A percentile compares a stretch with the other conserved stretches of the same genome.
Evolutionary conservation across 2,329 filamentous ascomycete genomes (phyloP).

Genomic region (Nothopassalora personata): DNA sequence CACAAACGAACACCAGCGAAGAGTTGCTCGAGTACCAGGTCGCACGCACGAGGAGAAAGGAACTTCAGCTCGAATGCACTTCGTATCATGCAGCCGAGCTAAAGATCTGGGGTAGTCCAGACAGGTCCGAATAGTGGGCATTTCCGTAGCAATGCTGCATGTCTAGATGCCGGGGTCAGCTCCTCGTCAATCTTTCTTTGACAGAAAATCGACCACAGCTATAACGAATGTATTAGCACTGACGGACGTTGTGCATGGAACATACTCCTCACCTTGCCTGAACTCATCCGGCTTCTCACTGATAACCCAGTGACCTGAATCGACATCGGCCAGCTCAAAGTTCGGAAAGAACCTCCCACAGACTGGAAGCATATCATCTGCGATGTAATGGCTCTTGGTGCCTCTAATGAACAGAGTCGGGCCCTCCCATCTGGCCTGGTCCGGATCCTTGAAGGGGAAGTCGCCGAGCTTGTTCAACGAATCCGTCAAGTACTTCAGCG

Average conservation of each 20-base stretch:
- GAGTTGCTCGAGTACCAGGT: too few species aligned
- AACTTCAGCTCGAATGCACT: too few species aligned
- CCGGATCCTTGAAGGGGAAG: conserved; percentile 77
- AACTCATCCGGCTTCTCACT: conserved; percentile 82
- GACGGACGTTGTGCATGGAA: not conserved
- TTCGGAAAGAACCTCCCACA: conserved; percentile 77
- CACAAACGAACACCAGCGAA: too few species aligned
- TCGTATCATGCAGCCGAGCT: too few species aligned
- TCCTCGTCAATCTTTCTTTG: conserved; percentile 42
- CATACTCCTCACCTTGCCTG: conserved; percentile 55
- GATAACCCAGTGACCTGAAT: conserved; percentile 82
- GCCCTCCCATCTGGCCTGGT: conserved; percentile 63
- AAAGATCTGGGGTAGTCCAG: too few species aligned
- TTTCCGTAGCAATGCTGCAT: too few species aligned
- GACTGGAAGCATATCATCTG: conserved; percentile 72
- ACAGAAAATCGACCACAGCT: conserved; percentile 63
- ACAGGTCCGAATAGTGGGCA: too few species aligned
- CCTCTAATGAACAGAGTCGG: conserved; percentile 76
- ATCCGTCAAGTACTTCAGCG: conserved; percentile 63
- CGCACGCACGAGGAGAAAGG: too few species aligned
- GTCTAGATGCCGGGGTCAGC: not conserved
- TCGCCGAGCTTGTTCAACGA: conserved; percentile 73
- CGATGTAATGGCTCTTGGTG: conserved; percentile 70
- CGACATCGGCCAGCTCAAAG: conserved; percentile 67
- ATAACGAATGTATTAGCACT: conserved; percentile 10